Evolutionary conservation across 306 rosid genomes (phyloP).

Genomic region (Quercus ilex): DNA sequence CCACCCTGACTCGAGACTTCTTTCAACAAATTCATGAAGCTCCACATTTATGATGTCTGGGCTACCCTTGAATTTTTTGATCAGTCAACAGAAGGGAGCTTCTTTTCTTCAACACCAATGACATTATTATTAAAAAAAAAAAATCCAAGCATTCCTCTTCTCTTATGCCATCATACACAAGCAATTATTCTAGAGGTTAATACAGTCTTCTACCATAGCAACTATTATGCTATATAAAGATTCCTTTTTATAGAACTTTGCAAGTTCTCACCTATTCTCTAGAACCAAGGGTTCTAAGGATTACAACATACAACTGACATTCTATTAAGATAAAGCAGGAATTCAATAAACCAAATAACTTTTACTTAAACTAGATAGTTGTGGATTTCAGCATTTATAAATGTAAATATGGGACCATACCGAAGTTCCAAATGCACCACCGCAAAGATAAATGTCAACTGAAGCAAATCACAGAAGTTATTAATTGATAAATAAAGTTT

Average conservation of each 20-base stretch:
- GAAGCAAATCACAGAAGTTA: constrained; percentile 1
- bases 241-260: neutral
- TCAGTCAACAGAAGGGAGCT: too few species aligned
- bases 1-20: neutral
- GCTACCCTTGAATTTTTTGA: too few species aligned
- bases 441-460: constrained; percentile 11
- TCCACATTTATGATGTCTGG: too few species aligned
- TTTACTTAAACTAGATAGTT: neutral
- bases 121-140: too few species aligned
- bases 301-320: neutral
- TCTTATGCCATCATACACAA: neutral
- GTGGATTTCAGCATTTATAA: neutral
- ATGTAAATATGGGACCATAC: neutral
- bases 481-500: neutral
- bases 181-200: neutral
- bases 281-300: neutral
- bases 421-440: constrained; percentile 3
- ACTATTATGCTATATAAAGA: neutral
- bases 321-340: neutral
- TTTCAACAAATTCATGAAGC: neutral
- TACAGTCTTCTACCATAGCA: neutral
- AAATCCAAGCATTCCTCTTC: neutral
- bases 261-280: neutral
- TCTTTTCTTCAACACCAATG: too few species aligned
- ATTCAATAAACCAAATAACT: neutral